phyloP scores from a whole-genome alignment of 495 filamentous ascomycete genomes.

The Penicillium ucsense region DNA sequence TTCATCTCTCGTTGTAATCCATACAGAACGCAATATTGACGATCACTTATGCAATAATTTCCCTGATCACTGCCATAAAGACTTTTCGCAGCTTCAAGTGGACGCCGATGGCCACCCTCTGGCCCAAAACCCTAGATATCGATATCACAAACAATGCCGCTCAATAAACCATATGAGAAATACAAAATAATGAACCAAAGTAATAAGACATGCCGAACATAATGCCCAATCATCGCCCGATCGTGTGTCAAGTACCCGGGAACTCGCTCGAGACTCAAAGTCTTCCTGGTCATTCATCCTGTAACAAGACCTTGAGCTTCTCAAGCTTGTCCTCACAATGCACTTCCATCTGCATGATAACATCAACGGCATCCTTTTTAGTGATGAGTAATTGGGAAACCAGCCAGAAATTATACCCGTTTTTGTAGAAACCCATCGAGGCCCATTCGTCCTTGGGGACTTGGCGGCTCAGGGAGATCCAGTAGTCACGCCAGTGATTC shows the following conservation, averaged over 20 bases:
- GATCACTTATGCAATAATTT: too few relatives aligned
- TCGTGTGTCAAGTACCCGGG: background rate
- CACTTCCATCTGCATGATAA: constrained; percentile 41
- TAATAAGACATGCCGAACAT: too few relatives aligned
- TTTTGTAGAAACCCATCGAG: constrained; percentile 38
- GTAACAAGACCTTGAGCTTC: constrained; percentile 34
- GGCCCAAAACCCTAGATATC: too few relatives aligned
- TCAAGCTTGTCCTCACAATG: constrained; percentile 38
- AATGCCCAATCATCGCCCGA: background rate
- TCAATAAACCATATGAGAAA: too few relatives aligned
- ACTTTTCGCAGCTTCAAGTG: too few relatives aligned
- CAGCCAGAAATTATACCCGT: constrained; percentile 38
- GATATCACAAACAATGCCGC: too few relatives aligned
- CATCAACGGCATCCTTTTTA: constrained; percentile 38
- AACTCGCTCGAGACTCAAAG: too few relatives aligned
- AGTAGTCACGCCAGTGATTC: constrained; percentile 30
- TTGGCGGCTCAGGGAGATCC: constrained; percentile 23
- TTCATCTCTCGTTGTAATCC: too few relatives aligned
- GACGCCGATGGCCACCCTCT: too few relatives aligned
- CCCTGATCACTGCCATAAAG: too few relatives aligned
- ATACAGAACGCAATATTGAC: too few relatives aligned
- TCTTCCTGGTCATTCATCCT: constrained; percentile 22
- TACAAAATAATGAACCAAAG: too few relatives aligned
- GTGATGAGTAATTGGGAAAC: constrained; percentile 37
- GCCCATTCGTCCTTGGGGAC: constrained; percentile 30